Evolutionary conservation across 257 asterid species (phyloP).

Genomic region (Sherardia arvensis): DNA sequence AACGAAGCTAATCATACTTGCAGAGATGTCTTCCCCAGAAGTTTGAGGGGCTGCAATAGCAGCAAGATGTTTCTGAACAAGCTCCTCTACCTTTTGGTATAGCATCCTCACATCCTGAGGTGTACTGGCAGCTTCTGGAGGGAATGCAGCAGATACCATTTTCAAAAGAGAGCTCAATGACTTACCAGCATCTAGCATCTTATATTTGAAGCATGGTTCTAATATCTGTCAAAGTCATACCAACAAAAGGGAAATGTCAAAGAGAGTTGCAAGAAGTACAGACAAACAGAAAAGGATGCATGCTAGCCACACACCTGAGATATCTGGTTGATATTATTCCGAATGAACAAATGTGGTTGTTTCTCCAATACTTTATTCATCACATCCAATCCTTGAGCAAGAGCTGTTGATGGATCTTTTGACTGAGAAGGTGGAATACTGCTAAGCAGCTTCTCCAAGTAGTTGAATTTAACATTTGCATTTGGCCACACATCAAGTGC

Average conservation of each 20-base stretch:
- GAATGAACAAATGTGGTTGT: conserved; percentile 91
- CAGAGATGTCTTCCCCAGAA: conserved; percentile 86
- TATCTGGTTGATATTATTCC: conserved; percentile 86
- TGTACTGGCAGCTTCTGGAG: conserved; percentile 71
- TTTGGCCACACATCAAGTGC: conserved; percentile 99
- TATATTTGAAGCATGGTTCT: conserved; percentile 97
- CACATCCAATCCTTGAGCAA: conserved; percentile 97
- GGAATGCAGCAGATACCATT: conserved; percentile 92
- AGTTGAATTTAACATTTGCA: conserved; percentile 97
- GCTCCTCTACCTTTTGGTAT: conserved; percentile 96
- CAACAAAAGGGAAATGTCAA: neutral
- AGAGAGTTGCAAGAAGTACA: neutral
- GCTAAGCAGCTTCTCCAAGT: conserved; percentile 91
- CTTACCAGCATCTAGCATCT: conserved; percentile 97
- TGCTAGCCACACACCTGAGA: conserved; percentile 55
- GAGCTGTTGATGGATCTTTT: conserved; percentile 97
- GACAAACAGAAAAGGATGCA: neutral
- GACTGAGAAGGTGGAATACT: conserved; percentile 95
- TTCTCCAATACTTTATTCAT: conserved; percentile 97
- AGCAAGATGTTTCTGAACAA: conserved; percentile 91
- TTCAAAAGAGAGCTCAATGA: conserved; percentile 83
- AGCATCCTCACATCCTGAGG: conserved; percentile 79
- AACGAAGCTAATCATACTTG: conserved; percentile 91
- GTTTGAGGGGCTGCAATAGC: conserved; percentile 81
- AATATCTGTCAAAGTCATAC: conserved; percentile 50